These are phyloP conservation scores for Recurvomyces mirabilis DNA, from an alignment of 495 filamentous ascomycete genomes.

Conservation along the genomic window DNA sequence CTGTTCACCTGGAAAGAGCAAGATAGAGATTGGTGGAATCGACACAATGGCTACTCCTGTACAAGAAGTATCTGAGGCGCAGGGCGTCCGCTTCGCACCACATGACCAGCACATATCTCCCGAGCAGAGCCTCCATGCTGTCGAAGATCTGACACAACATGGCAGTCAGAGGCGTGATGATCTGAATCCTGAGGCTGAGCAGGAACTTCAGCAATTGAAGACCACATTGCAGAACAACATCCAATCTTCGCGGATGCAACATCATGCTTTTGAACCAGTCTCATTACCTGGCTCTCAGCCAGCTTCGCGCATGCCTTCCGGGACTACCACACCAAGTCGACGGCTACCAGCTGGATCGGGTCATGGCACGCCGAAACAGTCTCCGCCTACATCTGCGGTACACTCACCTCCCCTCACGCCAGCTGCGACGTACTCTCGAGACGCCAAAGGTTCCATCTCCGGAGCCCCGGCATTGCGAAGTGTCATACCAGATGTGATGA, in stretches of 20 bases:
- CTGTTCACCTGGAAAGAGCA: no score
- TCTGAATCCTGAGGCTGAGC: slow-evolving; percentile 42
- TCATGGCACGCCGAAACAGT: slow-evolving; percentile 35
- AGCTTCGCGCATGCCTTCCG: slow-evolving; percentile 30
- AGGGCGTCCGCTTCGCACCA: slow-evolving; percentile 81
- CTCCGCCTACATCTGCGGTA: slow-evolving; percentile 49
- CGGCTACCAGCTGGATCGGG: slow-evolving; percentile 31
- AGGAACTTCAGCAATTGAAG: slow-evolving; percentile 62
- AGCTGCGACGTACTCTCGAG: slow-evolving; percentile 54
- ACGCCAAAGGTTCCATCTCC: slow-evolving; percentile 27
- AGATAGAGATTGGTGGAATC: no score
- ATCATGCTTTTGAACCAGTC: slow-evolving; percentile 76
- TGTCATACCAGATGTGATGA: slow-evolving; percentile 47
- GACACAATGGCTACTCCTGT: no score
- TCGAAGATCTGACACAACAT: slow-evolving; percentile 28
- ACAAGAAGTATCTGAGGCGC: no score
- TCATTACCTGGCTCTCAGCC: slow-evolving; percentile 57
- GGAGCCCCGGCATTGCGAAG: slow-evolving; percentile 3
- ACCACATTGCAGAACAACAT: slow-evolving; percentile 59
- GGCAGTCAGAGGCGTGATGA: slow-evolving; percentile 28
- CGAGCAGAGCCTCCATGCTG: slow-evolving; percentile 30
- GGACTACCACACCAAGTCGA: slow-evolving; percentile 26
- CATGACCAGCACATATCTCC: slow-evolving; percentile 69
- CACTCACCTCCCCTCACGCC: slow-evolving; percentile 87
- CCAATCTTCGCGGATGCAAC: slow-evolving; percentile 70